These are phyloP conservation scores for Dryas drummondii DNA, from an alignment of 306 rosid species.

Conservation along the genomic window DNA sequence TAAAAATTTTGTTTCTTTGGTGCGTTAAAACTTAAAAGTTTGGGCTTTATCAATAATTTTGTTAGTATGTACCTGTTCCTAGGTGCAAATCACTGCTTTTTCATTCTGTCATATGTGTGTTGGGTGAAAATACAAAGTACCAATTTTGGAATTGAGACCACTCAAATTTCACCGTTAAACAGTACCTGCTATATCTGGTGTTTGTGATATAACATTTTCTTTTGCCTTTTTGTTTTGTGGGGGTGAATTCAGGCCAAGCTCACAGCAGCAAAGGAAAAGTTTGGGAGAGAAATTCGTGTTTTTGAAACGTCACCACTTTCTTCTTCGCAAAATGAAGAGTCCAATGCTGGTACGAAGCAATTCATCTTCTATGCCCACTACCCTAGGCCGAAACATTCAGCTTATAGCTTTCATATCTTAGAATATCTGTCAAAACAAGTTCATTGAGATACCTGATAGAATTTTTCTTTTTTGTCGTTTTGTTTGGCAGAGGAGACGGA, in stretches of 20 bases:
- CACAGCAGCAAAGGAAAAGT: constrained; percentile 53
- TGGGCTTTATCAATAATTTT: no score
- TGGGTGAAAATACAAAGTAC: not conserved
- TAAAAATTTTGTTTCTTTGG: not conserved
- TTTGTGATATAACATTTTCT: constrained; percentile 7
- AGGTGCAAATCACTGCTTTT: not conserved
- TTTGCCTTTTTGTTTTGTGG: constrained; percentile 3
- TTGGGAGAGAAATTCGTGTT: constrained; percentile 71
- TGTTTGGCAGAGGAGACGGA: constrained; percentile 54
- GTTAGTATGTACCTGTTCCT: no score
- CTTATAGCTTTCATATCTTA: not conserved
- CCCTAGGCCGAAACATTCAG: not conserved
- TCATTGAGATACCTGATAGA: not conserved
- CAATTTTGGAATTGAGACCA: constrained; percentile 1
- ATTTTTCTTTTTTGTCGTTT: constrained; percentile 10
- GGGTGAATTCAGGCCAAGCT: constrained; percentile 49
- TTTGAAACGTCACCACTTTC: constrained; percentile 61
- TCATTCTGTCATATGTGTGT: not conserved
- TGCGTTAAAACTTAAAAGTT: no score
- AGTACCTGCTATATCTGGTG: constrained; percentile 14
- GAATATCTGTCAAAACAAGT: not conserved
- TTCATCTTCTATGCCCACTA: not conserved
- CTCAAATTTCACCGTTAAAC: constrained; percentile 11
- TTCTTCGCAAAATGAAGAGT: constrained; percentile 37
- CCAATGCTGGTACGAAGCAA: constrained; percentile 41